phyloP scores from a whole-genome alignment of 306 rosid species.

The Vigna radiata region DNA sequence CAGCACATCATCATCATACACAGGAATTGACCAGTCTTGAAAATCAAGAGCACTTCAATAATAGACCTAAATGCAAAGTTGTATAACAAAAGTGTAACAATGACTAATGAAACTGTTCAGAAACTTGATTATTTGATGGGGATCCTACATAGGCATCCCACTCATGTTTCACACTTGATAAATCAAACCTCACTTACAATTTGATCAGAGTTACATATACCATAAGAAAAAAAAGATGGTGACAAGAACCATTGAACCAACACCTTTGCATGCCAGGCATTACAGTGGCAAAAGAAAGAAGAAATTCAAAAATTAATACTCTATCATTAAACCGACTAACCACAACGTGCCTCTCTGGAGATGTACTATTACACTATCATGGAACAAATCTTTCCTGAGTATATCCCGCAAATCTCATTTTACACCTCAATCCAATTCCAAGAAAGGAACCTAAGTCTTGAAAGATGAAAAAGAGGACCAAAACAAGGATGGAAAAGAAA shows the following conservation, averaged over 20 bases:
- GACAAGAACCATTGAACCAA: slow-evolving; percentile 50
- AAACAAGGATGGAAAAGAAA: background rate
- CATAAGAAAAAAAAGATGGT: slow-evolving; percentile 44
- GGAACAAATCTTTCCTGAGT: slow-evolving; percentile 71
- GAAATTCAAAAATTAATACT: slow-evolving; percentile 52
- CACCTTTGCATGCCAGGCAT: slow-evolving; percentile 66
- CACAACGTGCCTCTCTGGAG: slow-evolving; percentile 52
- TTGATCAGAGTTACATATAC: slow-evolving; percentile 62
- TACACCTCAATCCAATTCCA: slow-evolving; percentile 90
- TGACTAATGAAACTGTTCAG: slow-evolving; percentile 53
- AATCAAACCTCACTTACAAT: slow-evolving; percentile 73
- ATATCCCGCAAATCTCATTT: slow-evolving; percentile 81
- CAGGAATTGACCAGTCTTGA: slow-evolving; percentile 44
- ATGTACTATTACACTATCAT: slow-evolving; percentile 66
- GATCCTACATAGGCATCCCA: slow-evolving; percentile 65
- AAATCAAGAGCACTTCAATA: slow-evolving; percentile 30
- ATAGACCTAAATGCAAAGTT: slow-evolving; percentile 40
- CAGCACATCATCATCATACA: slow-evolving; percentile 13
- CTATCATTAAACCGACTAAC: slow-evolving; percentile 62
- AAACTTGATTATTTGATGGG: slow-evolving; percentile 66
- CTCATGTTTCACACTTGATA: slow-evolving; percentile 71
- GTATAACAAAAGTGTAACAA: slow-evolving; percentile 48
- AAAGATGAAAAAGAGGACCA: slow-evolving; percentile 44
- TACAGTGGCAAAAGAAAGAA: slow-evolving; percentile 57
- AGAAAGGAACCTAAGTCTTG: slow-evolving; percentile 67